Conservation (phyloP, 306 rosid species). For the Dalbergia oliveri region DNA sequence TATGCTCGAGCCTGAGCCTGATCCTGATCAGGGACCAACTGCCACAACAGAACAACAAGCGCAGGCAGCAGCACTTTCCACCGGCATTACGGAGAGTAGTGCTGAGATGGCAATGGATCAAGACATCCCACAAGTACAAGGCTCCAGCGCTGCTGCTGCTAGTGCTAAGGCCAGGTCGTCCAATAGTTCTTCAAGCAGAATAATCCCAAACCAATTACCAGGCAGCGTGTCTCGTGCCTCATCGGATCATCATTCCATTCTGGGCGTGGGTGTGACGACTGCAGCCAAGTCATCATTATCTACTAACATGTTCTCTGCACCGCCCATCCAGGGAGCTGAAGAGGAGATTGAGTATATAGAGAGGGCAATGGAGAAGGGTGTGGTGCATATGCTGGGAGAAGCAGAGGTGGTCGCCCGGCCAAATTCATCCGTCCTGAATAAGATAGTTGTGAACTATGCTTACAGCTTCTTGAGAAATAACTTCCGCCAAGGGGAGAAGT, state of each 20-base stretch:
- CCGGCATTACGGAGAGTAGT: background rate
- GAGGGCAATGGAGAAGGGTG: slow-evolving; percentile 64
- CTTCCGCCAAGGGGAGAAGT: slow-evolving; percentile 66
- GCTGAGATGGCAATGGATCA: too few species aligned
- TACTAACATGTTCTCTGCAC: background rate
- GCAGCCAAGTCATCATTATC: slow-evolving; percentile 28
- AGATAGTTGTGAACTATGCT: slow-evolving; percentile 65
- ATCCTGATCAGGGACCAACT: background rate
- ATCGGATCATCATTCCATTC: slow-evolving; percentile 38
- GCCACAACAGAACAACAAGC: background rate
- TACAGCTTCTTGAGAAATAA: slow-evolving; percentile 76
- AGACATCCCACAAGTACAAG: too few species aligned
- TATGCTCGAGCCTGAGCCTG: slow-evolving; percentile 45
- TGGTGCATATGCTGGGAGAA: slow-evolving; percentile 79
- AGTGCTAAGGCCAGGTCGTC: too few species aligned
- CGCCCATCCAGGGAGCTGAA: slow-evolving; percentile 52
- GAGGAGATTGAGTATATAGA: slow-evolving; percentile 67
- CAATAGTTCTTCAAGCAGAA: slow-evolving; percentile 42
- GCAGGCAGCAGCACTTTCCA: too few species aligned
- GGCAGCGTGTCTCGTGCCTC: slow-evolving; percentile 5
- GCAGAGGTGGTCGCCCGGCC: slow-evolving; percentile 73
- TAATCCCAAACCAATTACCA: slow-evolving; percentile 2
- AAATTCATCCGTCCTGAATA: slow-evolving; percentile 71
- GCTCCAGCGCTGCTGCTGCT: too few species aligned
- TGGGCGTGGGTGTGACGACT: background rate